Base-by-base conservation (phyloP, 805 yeast genomes). In the Metschnikowia kunwiensis region DNA sequence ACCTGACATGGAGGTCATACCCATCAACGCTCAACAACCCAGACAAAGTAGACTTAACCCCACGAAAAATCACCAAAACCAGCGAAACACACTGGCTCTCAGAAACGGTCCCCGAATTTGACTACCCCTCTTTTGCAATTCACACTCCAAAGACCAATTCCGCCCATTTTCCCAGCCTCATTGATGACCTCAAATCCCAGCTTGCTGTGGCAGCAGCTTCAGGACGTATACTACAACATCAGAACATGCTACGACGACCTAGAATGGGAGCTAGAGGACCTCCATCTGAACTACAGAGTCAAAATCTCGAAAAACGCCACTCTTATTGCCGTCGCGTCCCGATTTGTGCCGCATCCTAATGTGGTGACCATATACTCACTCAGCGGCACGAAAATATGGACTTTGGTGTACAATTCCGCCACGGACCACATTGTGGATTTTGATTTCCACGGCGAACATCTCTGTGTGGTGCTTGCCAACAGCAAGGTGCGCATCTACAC, bases 161-260 rank as follows among this genome's bases (percentile, higher is more conserved):
- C n/a, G n/a, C 18, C 27, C 6, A 27, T 7, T 9, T 16, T 27
- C 31, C 16, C 31, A 13, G 24, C 27, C 36, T 14, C 33, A 11
- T 16, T 37, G 10, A n/a, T n/a, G n/a, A n/a, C n/a, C n/a, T 13
- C 65, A 2, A 65, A 58, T 47, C 77, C 77, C 9, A 66, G 73
- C 46, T 53, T 70, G 43, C 73, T 72, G 28, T 88, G 97, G 97
- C 95, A 87, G 56, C 73, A 81, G 45, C 70, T 88, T 13, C 79
- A 77, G 36, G 77, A 78, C 56, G 82, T 77, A 7, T 86, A 75
- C 55, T 88, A 86, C 48, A 66, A 83, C 37, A 68, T 72, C 12
- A 59, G 80, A 36, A 72, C 76, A 13, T 80, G 84, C 38, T 80
- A 75, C 50, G 70, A 65, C 5, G 35, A 63, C 1, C 53, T 78